Percentiles rank a stretch among this genome's conserved stretches.
Conservation (phyloP, 2,329 filamentous ascomycete species). For the Verticillium nubilum region DNA sequence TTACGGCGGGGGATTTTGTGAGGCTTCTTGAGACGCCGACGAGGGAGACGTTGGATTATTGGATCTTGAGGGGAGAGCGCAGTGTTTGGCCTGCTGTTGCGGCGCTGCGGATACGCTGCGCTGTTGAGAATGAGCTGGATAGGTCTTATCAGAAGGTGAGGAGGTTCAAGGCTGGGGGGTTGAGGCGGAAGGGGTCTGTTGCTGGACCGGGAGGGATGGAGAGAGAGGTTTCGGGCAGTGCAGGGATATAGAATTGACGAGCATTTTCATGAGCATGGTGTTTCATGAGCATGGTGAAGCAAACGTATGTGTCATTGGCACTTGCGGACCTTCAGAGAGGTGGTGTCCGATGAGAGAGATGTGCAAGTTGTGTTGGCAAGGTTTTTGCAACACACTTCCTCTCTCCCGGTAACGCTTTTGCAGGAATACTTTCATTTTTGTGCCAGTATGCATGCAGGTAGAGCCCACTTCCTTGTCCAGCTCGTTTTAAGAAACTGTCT, state of each 20-base stretch:
- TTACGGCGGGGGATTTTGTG: conserved; percentile 67
- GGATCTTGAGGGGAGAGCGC: conserved; percentile 78
- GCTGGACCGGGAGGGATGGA: not conserved
- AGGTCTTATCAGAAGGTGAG: conserved; percentile 76
- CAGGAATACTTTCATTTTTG: too few species aligned
- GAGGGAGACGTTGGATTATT: conserved; percentile 69
- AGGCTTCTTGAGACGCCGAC: conserved; percentile 80
- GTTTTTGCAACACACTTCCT: too few species aligned
- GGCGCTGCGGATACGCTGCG: conserved; percentile 75
- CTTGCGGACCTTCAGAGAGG: too few species aligned
- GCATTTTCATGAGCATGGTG: not conserved
- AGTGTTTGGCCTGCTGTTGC: conserved; percentile 89
- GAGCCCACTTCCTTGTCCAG: too few species aligned
- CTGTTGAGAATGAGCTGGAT: conserved; percentile 83
- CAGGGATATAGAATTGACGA: not conserved
- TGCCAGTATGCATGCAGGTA: too few species aligned
- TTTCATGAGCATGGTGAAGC: too few species aligned
- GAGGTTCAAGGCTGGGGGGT: conserved; percentile 48
- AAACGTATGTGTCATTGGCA: too few species aligned
- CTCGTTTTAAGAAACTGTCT: too few species aligned
- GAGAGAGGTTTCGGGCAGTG: not conserved
- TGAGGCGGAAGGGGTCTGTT: conserved; percentile 35
- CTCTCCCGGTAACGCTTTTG: too few species aligned
- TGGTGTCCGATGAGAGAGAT: too few species aligned
- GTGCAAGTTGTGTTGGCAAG: too few species aligned